Conservation (phyloP, 805 yeast genomes). For the Yarrowia divulgata region DNA sequence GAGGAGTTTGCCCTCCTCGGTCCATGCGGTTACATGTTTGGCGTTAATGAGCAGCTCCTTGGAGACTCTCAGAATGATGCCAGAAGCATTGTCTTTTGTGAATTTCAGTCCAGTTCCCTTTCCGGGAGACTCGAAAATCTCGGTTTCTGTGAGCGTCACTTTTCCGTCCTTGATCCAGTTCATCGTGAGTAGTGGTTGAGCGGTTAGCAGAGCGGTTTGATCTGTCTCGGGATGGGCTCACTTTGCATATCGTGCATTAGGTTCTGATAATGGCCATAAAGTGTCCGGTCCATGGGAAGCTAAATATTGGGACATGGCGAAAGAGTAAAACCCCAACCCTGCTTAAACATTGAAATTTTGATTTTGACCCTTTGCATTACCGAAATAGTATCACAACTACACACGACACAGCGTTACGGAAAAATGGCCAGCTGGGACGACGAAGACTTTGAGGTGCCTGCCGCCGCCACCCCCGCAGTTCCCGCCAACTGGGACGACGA, state of each 20-base stretch:
- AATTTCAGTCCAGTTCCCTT: conserved; percentile 28
- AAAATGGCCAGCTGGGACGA: conserved; percentile 60
- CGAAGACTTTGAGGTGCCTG: conserved; percentile 81
- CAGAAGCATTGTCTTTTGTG: conserved; percentile 11
- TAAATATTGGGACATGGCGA: conserved; percentile 5
- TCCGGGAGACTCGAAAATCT: conserved; percentile 11
- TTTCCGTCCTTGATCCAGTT: conserved; percentile 30
- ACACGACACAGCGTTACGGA: not conserved
- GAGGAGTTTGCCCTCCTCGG: conserved; percentile 22
- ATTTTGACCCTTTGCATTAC: conserved; percentile 15
- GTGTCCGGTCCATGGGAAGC: not conserved
- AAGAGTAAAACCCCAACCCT: conserved; percentile 23
- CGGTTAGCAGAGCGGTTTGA: not conserved
- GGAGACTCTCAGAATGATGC: conserved; percentile 40
- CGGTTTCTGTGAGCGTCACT: conserved; percentile 13
- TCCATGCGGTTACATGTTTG: conserved; percentile 38
- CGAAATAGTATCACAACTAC: conserved; percentile 5
- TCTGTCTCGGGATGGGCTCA: conserved; percentile 2
- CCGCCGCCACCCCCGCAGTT: conserved; percentile 69
- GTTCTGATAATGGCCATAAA: conserved; percentile 14
- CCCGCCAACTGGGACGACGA: conserved; percentile 78
- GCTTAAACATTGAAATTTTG: conserved; percentile 25
- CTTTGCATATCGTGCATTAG: conserved; percentile 13
- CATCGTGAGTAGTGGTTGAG: conserved; percentile 5
- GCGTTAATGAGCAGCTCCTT: conserved; percentile 40